Percentiles rank a stretch among this genome's conserved stretches.
phyloP scores from a whole-genome alignment of 805 yeast species.

The Teunomyces tritomae region DNA sequence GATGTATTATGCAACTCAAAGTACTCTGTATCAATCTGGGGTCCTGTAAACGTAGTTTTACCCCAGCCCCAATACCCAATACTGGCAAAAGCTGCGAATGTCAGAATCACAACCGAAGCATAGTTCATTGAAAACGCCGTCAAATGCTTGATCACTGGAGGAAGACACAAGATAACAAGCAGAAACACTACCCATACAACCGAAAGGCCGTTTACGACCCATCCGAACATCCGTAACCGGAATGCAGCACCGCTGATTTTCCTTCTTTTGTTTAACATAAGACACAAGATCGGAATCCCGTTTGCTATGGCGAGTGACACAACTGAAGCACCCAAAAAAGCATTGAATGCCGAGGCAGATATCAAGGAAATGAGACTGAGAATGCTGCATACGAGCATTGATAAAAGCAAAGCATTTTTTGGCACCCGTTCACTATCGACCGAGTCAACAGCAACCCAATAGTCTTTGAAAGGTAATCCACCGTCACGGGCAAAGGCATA shows the following conservation, averaged over 20 bases:
- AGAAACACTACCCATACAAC: slow-evolving; percentile 60
- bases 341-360: slow-evolving; percentile 74
- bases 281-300: slow-evolving; percentile 69
- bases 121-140: slow-evolving; percentile 52
- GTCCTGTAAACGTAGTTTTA: slow-evolving; percentile 58
- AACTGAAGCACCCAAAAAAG: slow-evolving; percentile 82
- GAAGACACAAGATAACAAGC: slow-evolving; percentile 62
- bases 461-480: slow-evolving; percentile 63
- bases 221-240: slow-evolving; percentile 61
- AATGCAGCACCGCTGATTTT: slow-evolving; percentile 69
- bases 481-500: slow-evolving; percentile 82
- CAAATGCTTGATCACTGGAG: slow-evolving; percentile 52
- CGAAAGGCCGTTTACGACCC: slow-evolving; percentile 57
- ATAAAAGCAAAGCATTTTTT: slow-evolving; percentile 61
- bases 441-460: slow-evolving; percentile 66
- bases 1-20: slow-evolving; percentile 35
- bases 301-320: slow-evolving; percentile 72
- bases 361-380: slow-evolving; percentile 65
- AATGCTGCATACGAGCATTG: slow-evolving; percentile 58
- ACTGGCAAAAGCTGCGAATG: slow-evolving; percentile 46
- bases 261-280: slow-evolving; percentile 55
- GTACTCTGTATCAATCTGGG: slow-evolving; percentile 48
- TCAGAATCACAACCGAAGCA: slow-evolving; percentile 60
- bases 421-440: slow-evolving; percentile 60
- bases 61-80: slow-evolving; percentile 65